Percentiles rank a stretch among this genome's conserved stretches.
These are phyloP conservation scores for Ambrosia artemisiifolia DNA, from an alignment of 129 eudicot genomes.

Conservation along the genomic window DNA sequence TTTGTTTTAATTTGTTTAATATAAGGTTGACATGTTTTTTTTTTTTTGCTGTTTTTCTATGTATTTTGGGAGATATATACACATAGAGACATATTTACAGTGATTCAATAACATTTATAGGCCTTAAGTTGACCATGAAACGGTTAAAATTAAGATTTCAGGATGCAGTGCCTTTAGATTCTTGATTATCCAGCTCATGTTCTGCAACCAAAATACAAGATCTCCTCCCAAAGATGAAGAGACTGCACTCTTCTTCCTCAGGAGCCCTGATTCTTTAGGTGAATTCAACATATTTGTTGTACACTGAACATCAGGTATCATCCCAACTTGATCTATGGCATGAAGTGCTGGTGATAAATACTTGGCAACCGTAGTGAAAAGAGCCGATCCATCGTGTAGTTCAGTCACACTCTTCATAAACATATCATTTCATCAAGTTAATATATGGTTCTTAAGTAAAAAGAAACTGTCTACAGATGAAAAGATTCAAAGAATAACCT, in stretches of 20 bases:
- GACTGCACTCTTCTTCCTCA: constrained; percentile 39
- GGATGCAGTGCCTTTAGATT: constrained; percentile 78
- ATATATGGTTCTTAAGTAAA: not conserved
- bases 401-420: constrained; percentile 81
- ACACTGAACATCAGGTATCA: constrained; percentile 85
- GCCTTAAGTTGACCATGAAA: too few relatives aligned
- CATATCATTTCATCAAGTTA: not conserved
- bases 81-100: too few relatives aligned
- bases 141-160: constrained; percentile 28
- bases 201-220: constrained; percentile 90
- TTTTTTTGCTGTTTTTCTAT: too few relatives aligned
- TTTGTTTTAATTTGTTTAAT: too few relatives aligned
- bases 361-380: constrained; percentile 87
- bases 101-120: too few relatives aligned
- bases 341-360: constrained; percentile 90
- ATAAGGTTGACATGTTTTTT: too few relatives aligned
- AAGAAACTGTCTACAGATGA: not conserved
- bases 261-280: constrained; percentile 32
- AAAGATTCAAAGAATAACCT: constrained; percentile 40
- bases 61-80: too few relatives aligned
- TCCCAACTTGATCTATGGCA: constrained; percentile 86
- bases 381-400: constrained; percentile 86
- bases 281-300: constrained; percentile 67
- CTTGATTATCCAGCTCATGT: constrained; percentile 84
- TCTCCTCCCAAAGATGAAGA: constrained; percentile 70